Conservation (phyloP, 768 basidiomycete species). For the Auriscalpium vulgare region DNA sequence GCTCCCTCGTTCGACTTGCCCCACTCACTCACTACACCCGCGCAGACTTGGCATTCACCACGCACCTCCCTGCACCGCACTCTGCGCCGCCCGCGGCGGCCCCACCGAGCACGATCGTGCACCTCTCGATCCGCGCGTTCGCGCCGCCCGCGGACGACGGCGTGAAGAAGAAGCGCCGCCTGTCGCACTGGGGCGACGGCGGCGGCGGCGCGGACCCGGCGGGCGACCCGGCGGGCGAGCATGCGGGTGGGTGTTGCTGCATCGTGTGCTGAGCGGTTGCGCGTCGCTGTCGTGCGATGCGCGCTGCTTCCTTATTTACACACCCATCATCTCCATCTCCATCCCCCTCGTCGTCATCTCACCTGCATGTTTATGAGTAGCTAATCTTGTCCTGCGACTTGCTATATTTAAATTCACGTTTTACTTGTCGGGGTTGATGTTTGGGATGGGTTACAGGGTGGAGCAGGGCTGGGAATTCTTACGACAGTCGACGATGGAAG, state of each 20-base stretch:
- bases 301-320: background rate
- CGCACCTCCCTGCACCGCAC: conserved; percentile 13
- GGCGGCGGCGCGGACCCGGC: conserved; percentile 4
- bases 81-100: conserved; percentile 16
- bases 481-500: too few relatives aligned
- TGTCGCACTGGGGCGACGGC: conserved; percentile 22
- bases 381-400: too few relatives aligned
- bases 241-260: conserved; percentile 28
- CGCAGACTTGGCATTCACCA: conserved; percentile 25
- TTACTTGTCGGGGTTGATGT: too few relatives aligned
- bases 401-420: too few relatives aligned
- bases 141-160: conserved; percentile 43
- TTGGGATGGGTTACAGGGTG: too few relatives aligned
- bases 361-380: too few relatives aligned
- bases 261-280: conserved; percentile 28
- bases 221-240: conserved; percentile 7
- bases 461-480: too few relatives aligned
- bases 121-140: conserved; percentile 62
- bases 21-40: background rate
- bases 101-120: conserved; percentile 53
- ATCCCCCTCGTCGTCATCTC: too few relatives aligned
- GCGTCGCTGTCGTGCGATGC: background rate
- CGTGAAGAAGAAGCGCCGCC: conserved; percentile 48
- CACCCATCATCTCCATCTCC: background rate
- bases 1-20: conserved; percentile 2